phyloP scores from a whole-genome alignment of 441 rosid species.

The Macaranga tanarius region DNA sequence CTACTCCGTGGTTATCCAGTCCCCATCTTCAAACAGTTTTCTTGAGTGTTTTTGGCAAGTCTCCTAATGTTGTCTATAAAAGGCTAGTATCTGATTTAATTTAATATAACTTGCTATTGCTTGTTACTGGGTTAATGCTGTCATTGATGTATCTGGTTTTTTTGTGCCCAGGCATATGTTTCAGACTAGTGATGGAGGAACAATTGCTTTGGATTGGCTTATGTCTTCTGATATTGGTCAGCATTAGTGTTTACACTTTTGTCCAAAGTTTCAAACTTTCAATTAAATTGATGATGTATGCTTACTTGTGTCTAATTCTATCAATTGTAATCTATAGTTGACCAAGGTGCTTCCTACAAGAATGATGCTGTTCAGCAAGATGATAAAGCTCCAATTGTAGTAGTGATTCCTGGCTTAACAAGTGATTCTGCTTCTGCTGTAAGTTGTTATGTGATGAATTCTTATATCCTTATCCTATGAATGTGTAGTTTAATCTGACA shows the following conservation, averaged over 20 bases:
- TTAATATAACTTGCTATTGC: not conserved
- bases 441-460: conserved; percentile 23
- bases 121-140: not conserved
- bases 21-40: conserved; percentile 56
- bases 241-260: not conserved
- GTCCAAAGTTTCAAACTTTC: not conserved
- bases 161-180: conserved; percentile 37
- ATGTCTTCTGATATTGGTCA: conserved; percentile 36
- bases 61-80: conserved; percentile 39
- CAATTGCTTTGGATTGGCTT: conserved; percentile 58
- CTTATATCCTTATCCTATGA: not conserved
- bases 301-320: conserved; percentile 1
- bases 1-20: conserved; percentile 54
- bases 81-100: conserved; percentile 30
- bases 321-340: conserved; percentile 31
- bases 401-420: conserved; percentile 56
- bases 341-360: conserved; percentile 19
- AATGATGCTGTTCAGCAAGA: conserved; percentile 24
- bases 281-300: not conserved
- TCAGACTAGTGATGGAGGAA: conserved; percentile 47
- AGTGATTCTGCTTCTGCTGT: conserved; percentile 52
- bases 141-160: not conserved
- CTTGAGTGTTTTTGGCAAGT: conserved; percentile 35
- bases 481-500: not conserved
- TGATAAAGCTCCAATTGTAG: conserved; percentile 40